phyloP scores from a whole-genome alignment of 371 early-diverging fungal genomes.

The Polyrhizophydium stewartii region DNA sequence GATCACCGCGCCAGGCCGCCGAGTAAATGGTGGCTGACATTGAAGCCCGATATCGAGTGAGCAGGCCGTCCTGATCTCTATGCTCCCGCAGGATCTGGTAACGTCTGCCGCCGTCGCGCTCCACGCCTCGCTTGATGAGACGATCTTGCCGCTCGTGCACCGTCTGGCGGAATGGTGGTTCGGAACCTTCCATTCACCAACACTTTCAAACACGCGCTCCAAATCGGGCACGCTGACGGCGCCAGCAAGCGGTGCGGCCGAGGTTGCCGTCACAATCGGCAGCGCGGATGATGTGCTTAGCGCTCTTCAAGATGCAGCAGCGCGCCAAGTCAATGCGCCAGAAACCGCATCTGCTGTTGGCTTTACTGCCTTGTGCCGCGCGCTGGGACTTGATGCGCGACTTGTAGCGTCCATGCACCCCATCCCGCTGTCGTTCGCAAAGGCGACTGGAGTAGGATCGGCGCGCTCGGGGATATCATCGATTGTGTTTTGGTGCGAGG shows the following conservation, averaged over 20 bases:
- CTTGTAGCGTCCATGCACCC: background rate
- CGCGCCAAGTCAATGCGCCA: too few relatives aligned
- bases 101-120: constrained; percentile 20
- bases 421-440: background rate
- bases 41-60: constrained; percentile 7
- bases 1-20: background rate
- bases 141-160: too few relatives aligned
- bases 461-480: background rate
- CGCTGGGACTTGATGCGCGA: background rate
- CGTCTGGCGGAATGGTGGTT: constrained; percentile 4
- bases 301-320: too few relatives aligned
- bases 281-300: too few relatives aligned
- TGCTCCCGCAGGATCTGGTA: constrained; percentile 34
- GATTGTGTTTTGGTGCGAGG: background rate
- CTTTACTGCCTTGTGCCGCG: background rate
- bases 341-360: background rate
- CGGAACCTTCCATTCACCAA: background rate
- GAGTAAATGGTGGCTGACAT: background rate
- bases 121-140: background rate
- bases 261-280: too few relatives aligned
- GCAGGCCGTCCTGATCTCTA: constrained; percentile 37
- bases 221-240: constrained; percentile 19
- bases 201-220: background rate
- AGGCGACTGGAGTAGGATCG: background rate
- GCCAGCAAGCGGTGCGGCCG: background rate